Evolutionary conservation across 2,329 filamentous ascomycete genomes (phyloP), one percentile per base, ranked within the genome.

Genomic region (Mariannaea elegans): DNA sequence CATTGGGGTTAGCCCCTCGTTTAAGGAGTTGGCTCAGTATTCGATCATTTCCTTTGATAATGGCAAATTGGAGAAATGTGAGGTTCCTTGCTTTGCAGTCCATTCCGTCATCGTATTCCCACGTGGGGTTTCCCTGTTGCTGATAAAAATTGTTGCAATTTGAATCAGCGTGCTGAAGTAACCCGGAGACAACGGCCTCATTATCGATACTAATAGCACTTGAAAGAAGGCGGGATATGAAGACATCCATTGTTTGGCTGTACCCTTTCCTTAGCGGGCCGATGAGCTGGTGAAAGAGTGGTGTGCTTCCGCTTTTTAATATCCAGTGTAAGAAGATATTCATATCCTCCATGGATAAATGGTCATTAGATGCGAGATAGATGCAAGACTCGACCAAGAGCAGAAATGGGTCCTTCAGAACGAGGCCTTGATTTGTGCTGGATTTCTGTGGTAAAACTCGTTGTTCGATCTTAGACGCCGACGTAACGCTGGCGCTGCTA

Each of bases 41-140:
- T 2, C 19, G 27, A n/a, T 5, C 10, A 6, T 49, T 49, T 1
- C 29, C 19, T 16, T 21, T 18, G 7, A 50, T 13, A 10, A 12
- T 19, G 8, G 53, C 53, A 1, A 56, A 7, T 14, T 56, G 45
- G 5, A 56, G 45, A 4, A 41, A 41, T 10, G 41, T 54, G n/a
- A 39, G 23, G 9, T 38, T 14, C 14, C 34, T 39, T 2, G 21
- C 14, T 4, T 27, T 13, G 1, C 14, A 9, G 16, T 8, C 13
- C 9, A 13, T 31, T n/a, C n/a, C n/a, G 7, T 7, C 3, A 14
- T 23, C 2, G 1, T 1, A 4, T 16, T 36, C 16, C 10, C 7
- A 19, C 19, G 29, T 44, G 41, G n/a, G 7, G 21, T 19, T 44
- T 12, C 14, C 13, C 7, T 3, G 12, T 10, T 32, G 18, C 16